phyloP scores from a whole-genome alignment of 1,284 basidiomycete species.

The Pseudozyma tsukubaensis region DNA sequence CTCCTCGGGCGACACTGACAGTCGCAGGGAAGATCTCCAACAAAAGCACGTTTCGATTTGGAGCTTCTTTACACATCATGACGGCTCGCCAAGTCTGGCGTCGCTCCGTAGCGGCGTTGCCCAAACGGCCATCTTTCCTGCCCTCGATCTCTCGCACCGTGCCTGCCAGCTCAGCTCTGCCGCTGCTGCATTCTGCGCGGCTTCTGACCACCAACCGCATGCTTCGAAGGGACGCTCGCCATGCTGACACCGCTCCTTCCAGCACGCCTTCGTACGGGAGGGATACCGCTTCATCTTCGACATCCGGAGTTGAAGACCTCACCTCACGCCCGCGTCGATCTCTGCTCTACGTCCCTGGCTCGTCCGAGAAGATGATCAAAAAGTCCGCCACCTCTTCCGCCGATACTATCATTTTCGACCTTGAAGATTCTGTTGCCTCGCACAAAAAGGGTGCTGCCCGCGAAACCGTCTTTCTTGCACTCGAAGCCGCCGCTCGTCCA shows the following conservation, averaged over 20 bases:
- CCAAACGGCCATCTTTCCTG: slow-evolving; percentile 3
- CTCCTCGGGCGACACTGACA: no score
- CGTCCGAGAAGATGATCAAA: slow-evolving; percentile 65
- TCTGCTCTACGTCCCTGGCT: slow-evolving; percentile 65
- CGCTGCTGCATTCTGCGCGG: neutral
- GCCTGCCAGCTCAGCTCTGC: neutral
- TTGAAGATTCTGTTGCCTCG: slow-evolving; percentile 63
- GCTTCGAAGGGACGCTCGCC: neutral
- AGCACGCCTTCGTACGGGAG: neutral
- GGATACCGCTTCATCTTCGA: neutral
- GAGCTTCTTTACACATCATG: slow-evolving; percentile 6
- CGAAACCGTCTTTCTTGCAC: slow-evolving; percentile 58
- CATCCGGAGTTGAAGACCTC: slow-evolving; percentile 1
- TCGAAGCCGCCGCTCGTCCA: slow-evolving; percentile 45
- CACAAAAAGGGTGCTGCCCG: slow-evolving; percentile 64
- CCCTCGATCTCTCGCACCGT: neutral
- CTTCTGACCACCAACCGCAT: neutral
- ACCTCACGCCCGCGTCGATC: slow-evolving; percentile 37
- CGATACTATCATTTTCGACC: slow-evolving; percentile 65
- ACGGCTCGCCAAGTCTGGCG: slow-evolving; percentile 5
- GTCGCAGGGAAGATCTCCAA: no score
- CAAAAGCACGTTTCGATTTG: neutral
- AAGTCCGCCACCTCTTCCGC: slow-evolving; percentile 48
- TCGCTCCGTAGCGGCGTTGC: slow-evolving; percentile 9
- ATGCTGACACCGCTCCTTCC: slow-evolving; percentile 1